phyloP scores from a whole-genome alignment of 495 filamentous ascomycete genomes.

The Penicillium arizonense region DNA sequence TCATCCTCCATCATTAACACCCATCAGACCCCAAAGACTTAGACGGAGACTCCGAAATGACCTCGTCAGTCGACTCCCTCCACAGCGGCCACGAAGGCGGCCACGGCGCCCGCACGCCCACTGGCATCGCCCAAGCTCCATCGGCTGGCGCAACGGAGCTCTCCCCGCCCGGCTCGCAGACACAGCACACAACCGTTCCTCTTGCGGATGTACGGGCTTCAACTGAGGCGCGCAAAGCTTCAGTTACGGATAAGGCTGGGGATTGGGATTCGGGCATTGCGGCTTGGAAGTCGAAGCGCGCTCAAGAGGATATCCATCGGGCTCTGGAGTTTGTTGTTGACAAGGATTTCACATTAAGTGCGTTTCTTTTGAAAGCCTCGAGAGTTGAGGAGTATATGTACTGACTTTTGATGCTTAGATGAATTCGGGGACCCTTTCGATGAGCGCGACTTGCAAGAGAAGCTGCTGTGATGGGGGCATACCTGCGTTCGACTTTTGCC shows the following conservation, averaged over 20 bases:
- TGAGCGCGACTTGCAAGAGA: conserved; percentile 59
- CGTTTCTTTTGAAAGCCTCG: neutral
- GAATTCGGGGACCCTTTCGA: conserved; percentile 60
- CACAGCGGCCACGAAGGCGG: conserved; percentile 31
- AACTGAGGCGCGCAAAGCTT: neutral
- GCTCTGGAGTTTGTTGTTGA: conserved; percentile 49
- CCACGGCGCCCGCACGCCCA: conserved; percentile 37
- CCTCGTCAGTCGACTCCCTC: conserved; percentile 47
- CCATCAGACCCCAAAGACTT: conserved; percentile 33
- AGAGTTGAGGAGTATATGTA: neutral
- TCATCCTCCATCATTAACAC: conserved; percentile 3
- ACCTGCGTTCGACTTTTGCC: neutral
- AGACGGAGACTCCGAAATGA: conserved; percentile 60
- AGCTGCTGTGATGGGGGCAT: conserved; percentile 40
- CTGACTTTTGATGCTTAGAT: conserved; percentile 24
- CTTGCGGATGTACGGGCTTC: neutral
- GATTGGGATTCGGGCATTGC: conserved; percentile 48
- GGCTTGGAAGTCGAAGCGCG: conserved; percentile 59
- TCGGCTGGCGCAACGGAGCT: conserved; percentile 37
- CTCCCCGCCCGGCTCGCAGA: conserved; percentile 56
- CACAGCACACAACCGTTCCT: conserved; percentile 18
- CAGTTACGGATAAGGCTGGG: neutral
- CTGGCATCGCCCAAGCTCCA: conserved; percentile 17
- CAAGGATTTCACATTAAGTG: conserved; percentile 48
- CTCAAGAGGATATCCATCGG: conserved; percentile 59